These are phyloP conservation scores for Chenopodium formosanum DNA, from an alignment of 148 eudicot species.

Conservation along the genomic window DNA sequence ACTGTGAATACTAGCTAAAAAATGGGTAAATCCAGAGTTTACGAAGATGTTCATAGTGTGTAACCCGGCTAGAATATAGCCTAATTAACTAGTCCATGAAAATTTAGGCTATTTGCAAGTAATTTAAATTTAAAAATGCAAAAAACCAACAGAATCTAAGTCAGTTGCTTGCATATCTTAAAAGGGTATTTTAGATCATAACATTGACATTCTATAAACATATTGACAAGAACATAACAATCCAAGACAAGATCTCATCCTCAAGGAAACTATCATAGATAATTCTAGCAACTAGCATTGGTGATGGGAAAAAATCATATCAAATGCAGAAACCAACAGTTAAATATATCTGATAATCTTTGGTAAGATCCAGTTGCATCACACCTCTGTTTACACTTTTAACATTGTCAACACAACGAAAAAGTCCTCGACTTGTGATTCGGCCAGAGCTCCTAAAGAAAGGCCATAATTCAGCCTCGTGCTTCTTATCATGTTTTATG, in stretches of 20 bases:
- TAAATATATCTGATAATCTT: constrained; percentile 23
- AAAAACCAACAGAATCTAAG: constrained; percentile 28
- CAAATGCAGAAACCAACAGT: constrained; percentile 24
- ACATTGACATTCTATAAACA: constrained; percentile 37
- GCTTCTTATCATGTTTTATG: constrained; percentile 29
- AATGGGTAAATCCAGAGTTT: constrained; percentile 20
- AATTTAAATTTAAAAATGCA: constrained; percentile 9
- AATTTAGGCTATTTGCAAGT: constrained; percentile 11
- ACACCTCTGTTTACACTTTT: constrained; percentile 20
- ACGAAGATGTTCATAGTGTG: constrained; percentile 28
- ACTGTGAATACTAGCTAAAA: constrained; percentile 21
- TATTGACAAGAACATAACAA: constrained; percentile 38
- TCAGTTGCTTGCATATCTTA: constrained; percentile 49
- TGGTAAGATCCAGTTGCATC: constrained; percentile 35
- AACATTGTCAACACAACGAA: constrained; percentile 33
- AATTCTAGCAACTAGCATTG: constrained; percentile 16
- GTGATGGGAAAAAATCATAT: constrained; percentile 21
- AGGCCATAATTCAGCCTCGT: constrained; percentile 26
- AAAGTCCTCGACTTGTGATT: constrained; percentile 6
- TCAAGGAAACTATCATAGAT: constrained; percentile 21
- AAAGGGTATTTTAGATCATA: constrained; percentile 28
- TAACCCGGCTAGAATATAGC: constrained; percentile 15
- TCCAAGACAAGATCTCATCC: constrained; percentile 62
- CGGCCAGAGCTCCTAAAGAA: constrained; percentile 31
- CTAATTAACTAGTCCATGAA: not conserved